Percentiles rank a stretch among this genome's conserved stretches.
Evolutionary conservation across 148 eudicot genomes (phyloP).

Genomic region (Chenopodium formosanum): DNA sequence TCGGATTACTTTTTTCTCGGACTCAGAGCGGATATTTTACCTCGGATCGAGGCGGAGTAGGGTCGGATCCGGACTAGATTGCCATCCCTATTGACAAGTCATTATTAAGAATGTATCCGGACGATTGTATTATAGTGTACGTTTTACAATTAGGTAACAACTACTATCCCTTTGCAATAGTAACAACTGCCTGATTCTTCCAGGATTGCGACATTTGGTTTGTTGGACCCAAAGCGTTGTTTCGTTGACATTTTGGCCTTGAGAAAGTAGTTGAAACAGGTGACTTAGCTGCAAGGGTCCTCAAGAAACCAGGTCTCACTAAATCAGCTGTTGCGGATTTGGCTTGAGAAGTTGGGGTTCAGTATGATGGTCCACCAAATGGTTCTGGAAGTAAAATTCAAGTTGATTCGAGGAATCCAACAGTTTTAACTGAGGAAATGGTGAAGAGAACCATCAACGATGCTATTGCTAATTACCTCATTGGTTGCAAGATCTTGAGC

Average conservation of each 20-base stretch:
- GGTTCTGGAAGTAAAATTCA: neutral
- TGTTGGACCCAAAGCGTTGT: neutral
- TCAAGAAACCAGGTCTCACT: slow-evolving; percentile 4
- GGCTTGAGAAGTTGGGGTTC: neutral
- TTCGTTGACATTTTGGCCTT: too few species aligned
- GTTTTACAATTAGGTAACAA: too few species aligned
- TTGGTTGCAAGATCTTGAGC: slow-evolving; percentile 15
- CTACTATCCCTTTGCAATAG: neutral
- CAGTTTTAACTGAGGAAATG: slow-evolving; percentile 10
- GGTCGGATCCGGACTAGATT: too few species aligned
- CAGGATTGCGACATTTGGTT: slow-evolving; percentile 11
- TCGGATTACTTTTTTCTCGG: too few species aligned
- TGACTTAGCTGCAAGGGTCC: slow-evolving; percentile 17
- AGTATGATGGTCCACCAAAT: neutral
- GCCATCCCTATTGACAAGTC: too few species aligned
- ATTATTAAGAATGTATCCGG: too few species aligned
- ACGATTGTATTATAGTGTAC: too few species aligned
- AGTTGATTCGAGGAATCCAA: neutral
- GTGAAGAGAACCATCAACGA: neutral
- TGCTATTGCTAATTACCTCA: slow-evolving; percentile 9
- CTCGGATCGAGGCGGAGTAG: too few species aligned
- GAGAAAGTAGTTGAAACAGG: neutral
- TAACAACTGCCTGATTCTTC: slow-evolving; percentile 6
- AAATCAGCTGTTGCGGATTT: neutral
- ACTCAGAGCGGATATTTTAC: too few species aligned